phyloP scores from a whole-genome alignment of 306 rosid species.

The Arachis hypogaea region DNA sequence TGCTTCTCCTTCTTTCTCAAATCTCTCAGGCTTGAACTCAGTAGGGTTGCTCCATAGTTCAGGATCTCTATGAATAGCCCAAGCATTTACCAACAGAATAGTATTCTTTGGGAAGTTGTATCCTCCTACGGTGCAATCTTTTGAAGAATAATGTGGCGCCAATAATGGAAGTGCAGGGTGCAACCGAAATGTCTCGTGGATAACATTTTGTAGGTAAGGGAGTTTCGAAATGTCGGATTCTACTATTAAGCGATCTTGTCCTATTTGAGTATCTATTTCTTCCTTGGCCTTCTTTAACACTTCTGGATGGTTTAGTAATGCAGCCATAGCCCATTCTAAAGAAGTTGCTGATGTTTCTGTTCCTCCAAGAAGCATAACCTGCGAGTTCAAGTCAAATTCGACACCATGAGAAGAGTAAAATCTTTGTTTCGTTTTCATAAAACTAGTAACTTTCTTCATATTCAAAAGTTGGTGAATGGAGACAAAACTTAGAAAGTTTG shows the following conservation, averaged over 20 bases:
- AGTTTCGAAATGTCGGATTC: conserved; percentile 39
- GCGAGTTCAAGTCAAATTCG: conserved; percentile 6
- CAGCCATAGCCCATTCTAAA: conserved; percentile 44
- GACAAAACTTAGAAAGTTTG: too few species aligned
- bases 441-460: neutral
- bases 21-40: conserved; percentile 39
- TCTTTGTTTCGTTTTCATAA: neutral
- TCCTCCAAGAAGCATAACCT: conserved; percentile 42
- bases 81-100: conserved; percentile 39
- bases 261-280: conserved; percentile 27
- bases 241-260: conserved; percentile 24
- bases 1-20: conserved; percentile 44
- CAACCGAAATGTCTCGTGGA: conserved; percentile 35
- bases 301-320: conserved; percentile 38
- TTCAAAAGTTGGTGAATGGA: too few species aligned
- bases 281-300: conserved; percentile 36
- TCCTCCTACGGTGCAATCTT: conserved; percentile 40
- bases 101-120: conserved; percentile 32
- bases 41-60: conserved; percentile 36
- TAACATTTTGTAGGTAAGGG: conserved; percentile 34
- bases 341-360: conserved; percentile 41
- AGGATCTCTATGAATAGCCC: conserved; percentile 46
- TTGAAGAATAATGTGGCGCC: conserved; percentile 38
- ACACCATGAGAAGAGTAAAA: neutral
- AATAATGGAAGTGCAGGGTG: conserved; percentile 35